Evolutionary conservation across 257 asterid species (phyloP).

Genomic region (Sherardia arvensis): DNA sequence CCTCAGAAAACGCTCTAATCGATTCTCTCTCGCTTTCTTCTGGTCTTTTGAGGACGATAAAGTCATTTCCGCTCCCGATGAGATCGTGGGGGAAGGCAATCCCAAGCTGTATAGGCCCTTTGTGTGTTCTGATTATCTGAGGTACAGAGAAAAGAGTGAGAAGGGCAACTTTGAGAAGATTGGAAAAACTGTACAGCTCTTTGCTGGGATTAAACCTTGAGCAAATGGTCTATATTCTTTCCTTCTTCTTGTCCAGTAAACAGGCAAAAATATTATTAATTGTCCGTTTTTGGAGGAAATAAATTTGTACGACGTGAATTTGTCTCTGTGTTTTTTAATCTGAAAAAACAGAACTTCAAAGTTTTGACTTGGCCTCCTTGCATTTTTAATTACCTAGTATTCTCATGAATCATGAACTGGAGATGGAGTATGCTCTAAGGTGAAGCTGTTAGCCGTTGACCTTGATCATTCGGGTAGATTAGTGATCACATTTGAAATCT

Average conservation of each 20-base stretch:
- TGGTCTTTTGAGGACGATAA: conserved; percentile 77
- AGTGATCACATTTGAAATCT: too few relatives aligned
- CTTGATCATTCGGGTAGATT: neutral
- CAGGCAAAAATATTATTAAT: neutral
- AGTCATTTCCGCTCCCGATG: conserved; percentile 46
- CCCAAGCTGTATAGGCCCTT: conserved; percentile 43
- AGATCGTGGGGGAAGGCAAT: conserved; percentile 33
- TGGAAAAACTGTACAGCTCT: conserved; percentile 60
- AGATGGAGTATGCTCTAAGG: neutral
- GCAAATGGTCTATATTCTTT: neutral
- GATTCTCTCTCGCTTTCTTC: conserved; percentile 58
- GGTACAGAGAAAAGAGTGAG: conserved; percentile 49
- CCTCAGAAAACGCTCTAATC: conserved; percentile 29
- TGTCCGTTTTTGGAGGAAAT: neutral
- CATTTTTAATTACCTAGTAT: neutral
- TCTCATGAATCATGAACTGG: neutral
- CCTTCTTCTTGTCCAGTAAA: neutral
- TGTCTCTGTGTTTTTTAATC: neutral
- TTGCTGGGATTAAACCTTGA: conserved; percentile 31
- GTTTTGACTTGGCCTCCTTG: neutral
- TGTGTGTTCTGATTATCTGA: conserved; percentile 47
- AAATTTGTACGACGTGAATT: neutral
- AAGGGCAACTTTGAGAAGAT: conserved; percentile 65
- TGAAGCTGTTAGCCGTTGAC: neutral
- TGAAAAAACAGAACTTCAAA: neutral